Percentiles rank a stretch among this genome's conserved stretches.
phyloP scores from a whole-genome alignment of 495 filamentous ascomycete genomes.

The Neurospora sp. region DNA sequence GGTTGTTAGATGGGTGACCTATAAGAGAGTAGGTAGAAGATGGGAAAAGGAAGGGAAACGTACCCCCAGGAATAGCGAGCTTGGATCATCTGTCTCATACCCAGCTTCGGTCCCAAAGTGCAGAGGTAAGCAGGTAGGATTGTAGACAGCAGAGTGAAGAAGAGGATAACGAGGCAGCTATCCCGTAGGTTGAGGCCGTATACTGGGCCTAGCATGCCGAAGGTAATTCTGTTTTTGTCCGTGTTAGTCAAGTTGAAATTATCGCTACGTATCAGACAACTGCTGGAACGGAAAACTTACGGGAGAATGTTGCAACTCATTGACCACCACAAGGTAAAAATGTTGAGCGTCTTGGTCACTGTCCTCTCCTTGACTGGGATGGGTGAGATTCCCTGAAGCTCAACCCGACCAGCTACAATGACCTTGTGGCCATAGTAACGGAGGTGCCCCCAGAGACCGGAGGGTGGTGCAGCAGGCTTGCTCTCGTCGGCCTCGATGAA shows the following conservation, averaged over 20 bases:
- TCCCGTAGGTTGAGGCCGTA: conserved; percentile 41
- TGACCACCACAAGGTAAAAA: conserved; percentile 38
- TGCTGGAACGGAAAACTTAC: conserved; percentile 18
- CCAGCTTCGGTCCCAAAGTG: conserved; percentile 40
- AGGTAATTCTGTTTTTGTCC: conserved; percentile 35
- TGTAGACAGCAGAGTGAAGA: conserved; percentile 43
- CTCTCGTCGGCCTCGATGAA: neutral
- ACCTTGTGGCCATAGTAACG: neutral
- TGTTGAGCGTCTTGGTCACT: conserved; percentile 34
- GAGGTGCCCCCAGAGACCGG: neutral
- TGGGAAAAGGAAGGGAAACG: neutral
- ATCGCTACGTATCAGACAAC: neutral
- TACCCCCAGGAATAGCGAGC: conserved; percentile 45
- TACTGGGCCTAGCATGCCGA: conserved; percentile 44
- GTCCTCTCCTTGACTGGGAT: conserved; percentile 43
- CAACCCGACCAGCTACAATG: conserved; percentile 19
- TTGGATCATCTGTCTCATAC: conserved; percentile 47
- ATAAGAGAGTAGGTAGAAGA: neutral
- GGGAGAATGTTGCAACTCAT: conserved; percentile 34
- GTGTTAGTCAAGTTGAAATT: conserved; percentile 9
- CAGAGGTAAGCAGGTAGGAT: conserved; percentile 41
- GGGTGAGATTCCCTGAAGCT: conserved; percentile 41
- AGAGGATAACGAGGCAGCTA: conserved; percentile 40
- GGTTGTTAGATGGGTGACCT: neutral
- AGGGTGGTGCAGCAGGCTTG: neutral